A percentile compares a stretch with the other conserved stretches of the same genome.
Evolutionary conservation across 139 green algal genomes (phyloP).

Genomic region (Desmodesmus armatus): DNA sequence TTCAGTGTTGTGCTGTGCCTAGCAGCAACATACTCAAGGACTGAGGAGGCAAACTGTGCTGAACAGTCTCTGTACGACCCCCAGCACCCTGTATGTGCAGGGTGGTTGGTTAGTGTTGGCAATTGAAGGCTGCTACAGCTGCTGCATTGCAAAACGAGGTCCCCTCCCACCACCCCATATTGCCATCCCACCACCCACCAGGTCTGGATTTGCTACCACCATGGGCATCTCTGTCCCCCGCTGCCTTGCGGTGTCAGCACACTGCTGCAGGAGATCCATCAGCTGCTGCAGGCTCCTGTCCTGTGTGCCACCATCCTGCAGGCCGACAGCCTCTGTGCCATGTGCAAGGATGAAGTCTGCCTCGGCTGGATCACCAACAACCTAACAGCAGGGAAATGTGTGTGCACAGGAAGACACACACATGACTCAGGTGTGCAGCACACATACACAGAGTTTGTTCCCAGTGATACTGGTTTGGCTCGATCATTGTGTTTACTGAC

Average conservation of each 20-base stretch:
- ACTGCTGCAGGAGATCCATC: slow-evolving; percentile 57
- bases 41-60: no score
- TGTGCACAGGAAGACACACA: no score
- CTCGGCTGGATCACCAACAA: slow-evolving; percentile 62
- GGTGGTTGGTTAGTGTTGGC: not conserved
- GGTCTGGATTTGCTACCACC: slow-evolving; percentile 90
- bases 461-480: no score
- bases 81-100: no score
- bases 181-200: slow-evolving; percentile 57
- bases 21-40: no score
- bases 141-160: not conserved
- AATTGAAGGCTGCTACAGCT: not conserved
- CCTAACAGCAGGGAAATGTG: no score
- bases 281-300: slow-evolving; percentile 58
- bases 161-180: no score
- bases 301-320: slow-evolving; percentile 3
- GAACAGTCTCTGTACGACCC: no score
- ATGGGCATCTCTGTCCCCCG: slow-evolving; percentile 60
- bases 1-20: not conserved
- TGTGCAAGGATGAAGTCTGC: slow-evolving; percentile 94
- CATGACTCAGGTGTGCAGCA: no score
- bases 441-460: no score
- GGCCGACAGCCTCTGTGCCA: slow-evolving; percentile 83
- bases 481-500: no score
- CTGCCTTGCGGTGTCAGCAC: slow-evolving; percentile 8